Percentiles rank a stretch among this genome's conserved stretches.
phyloP scores from a whole-genome alignment of 1,284 basidiomycete species.

The Trichosporon sp. region DNA sequence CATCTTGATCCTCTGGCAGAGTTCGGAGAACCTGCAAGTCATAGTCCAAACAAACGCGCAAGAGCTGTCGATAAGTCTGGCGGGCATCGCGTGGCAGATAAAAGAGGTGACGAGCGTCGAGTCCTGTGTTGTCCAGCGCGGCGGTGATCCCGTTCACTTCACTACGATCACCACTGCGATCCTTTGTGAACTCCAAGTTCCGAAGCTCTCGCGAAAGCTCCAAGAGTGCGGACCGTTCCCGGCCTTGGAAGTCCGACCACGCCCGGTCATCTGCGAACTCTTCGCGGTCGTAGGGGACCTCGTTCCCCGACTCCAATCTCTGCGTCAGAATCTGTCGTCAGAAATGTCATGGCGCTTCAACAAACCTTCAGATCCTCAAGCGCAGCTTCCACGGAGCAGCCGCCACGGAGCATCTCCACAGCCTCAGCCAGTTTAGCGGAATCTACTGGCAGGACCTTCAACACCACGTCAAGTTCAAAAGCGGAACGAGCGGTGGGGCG shows the following conservation, averaged over 20 bases:
- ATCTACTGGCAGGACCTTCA: conserved; percentile 13
- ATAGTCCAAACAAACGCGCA: conserved; percentile 78
- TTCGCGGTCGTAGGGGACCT: conserved; percentile 77
- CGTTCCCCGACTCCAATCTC: conserved; percentile 86
- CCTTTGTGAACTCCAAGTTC: conserved; percentile 31
- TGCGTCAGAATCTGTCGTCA: conserved; percentile 77
- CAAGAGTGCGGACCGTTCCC: conserved; percentile 82
- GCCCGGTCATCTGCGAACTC: conserved; percentile 81
- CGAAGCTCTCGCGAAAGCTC: conserved; percentile 24
- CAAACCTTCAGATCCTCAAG: conserved; percentile 77
- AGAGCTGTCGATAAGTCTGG: conserved; percentile 78
- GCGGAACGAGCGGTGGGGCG: background rate
- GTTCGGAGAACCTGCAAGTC: conserved; percentile 89
- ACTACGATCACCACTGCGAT: conserved; percentile 17
- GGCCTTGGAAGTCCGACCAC: conserved; percentile 79
- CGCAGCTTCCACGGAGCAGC: conserved; percentile 65
- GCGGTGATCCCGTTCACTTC: conserved; percentile 64
- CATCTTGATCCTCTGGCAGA: conserved; percentile 92
- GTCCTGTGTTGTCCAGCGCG: background rate
- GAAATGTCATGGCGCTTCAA: conserved; percentile 25
- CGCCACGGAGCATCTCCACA: conserved; percentile 29
- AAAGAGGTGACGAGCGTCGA: conserved; percentile 48
- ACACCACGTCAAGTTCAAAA: background rate
- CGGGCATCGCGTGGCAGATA: conserved; percentile 89
- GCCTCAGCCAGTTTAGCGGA: conserved; percentile 28